Conservation (phyloP, 331 rosid genomes). For the Telfairia occidentalis region DNA sequence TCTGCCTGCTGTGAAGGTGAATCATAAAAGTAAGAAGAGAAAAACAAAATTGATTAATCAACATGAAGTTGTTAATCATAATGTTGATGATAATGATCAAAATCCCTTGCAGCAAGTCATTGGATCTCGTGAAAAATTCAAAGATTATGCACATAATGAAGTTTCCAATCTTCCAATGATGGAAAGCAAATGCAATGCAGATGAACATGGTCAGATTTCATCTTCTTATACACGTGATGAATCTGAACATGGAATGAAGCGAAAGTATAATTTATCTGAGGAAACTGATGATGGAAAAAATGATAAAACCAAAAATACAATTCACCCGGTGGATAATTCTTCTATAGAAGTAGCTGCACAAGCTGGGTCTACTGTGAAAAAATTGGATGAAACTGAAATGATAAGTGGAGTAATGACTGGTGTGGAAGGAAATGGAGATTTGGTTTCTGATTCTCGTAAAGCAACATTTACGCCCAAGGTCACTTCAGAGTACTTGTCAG, state of each 20-base stretch:
- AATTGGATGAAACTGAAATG: slow-evolving; percentile 24
- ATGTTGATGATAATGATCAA: slow-evolving; percentile 13
- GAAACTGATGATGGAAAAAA: slow-evolving; percentile 18
- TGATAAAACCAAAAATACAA: slow-evolving; percentile 13
- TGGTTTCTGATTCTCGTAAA: slow-evolving; percentile 19
- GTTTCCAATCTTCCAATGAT: slow-evolving; percentile 1
- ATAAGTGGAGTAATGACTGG: slow-evolving; percentile 11
- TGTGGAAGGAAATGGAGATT: slow-evolving; percentile 17
- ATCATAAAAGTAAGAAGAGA: slow-evolving; percentile 5
- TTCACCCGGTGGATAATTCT: slow-evolving; percentile 11
- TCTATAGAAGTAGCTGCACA: slow-evolving; percentile 27
- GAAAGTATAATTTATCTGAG: slow-evolving; percentile 18
- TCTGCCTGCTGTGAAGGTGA: neutral
- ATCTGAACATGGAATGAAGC: slow-evolving; percentile 20
- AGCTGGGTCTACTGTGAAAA: slow-evolving; percentile 16
- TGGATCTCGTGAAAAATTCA: slow-evolving; percentile 15
- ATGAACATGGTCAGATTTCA: slow-evolving; percentile 9
- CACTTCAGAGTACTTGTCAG: slow-evolving; percentile 21
- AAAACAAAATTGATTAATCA: neutral
- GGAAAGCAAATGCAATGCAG: slow-evolving; percentile 10
- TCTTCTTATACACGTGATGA: slow-evolving; percentile 20
- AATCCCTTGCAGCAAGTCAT: slow-evolving; percentile 13
- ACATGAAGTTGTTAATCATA: neutral
- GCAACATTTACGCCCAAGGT: slow-evolving; percentile 19
- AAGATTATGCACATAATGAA: slow-evolving; percentile 19